Evolutionary conservation across 495 filamentous ascomycete species (phyloP).

Genomic region (Mycothermus thermophilus): DNA sequence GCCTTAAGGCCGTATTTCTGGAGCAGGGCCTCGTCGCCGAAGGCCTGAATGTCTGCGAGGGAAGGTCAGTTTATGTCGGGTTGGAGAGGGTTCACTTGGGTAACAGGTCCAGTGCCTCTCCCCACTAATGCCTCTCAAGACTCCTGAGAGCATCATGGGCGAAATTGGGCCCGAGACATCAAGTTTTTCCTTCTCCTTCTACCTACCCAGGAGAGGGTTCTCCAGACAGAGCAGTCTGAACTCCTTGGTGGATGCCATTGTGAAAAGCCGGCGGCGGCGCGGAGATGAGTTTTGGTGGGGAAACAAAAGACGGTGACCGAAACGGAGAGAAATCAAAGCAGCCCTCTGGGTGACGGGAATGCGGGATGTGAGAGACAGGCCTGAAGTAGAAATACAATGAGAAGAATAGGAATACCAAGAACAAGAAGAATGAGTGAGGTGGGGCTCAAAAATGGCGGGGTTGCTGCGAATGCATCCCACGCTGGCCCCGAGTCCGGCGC

Average conservation of each 20-base stretch:
- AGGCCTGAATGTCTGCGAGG: constrained; percentile 71
- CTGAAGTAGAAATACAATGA: no score
- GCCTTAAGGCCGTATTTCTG: constrained; percentile 84
- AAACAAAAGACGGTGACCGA: no score
- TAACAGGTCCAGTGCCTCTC: no score
- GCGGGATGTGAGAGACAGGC: no score
- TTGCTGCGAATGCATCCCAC: constrained; percentile 4
- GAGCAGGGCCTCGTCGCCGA: constrained; percentile 66
- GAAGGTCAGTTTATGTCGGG: background rate
- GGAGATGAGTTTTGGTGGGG: constrained; percentile 7
- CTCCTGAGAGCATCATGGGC: background rate
- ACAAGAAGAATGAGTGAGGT: no score
- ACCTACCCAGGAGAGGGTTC: constrained; percentile 87
- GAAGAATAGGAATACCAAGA: no score
- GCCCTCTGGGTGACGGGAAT: constrained; percentile 2
- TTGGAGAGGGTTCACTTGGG: no score
- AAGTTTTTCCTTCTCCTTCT: no score
- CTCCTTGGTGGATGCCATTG: constrained; percentile 58
- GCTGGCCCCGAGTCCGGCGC: no score
- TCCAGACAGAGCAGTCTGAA: constrained; percentile 82
- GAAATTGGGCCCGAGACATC: no score
- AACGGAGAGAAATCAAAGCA: constrained; percentile 10
- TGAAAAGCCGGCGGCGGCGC: constrained; percentile 16
- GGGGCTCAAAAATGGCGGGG: constrained; percentile 13
- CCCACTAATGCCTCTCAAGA: no score